Conservation (phyloP, 345 rosid species). For the Linum tenue region DNA sequence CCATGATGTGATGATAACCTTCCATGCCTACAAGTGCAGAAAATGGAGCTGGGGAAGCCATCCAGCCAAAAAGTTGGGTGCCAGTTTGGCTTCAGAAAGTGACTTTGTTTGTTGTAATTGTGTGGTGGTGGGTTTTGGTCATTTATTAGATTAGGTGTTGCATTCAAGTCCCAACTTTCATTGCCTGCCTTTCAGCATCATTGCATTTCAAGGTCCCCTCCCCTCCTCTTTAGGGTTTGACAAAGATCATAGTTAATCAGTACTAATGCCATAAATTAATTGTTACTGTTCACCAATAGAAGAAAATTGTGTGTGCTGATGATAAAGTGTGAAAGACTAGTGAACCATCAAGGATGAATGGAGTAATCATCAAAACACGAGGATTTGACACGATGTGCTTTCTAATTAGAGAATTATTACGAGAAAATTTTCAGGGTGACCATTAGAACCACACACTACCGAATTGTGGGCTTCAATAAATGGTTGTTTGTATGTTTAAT, state of each 20-base stretch:
- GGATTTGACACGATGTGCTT: too few relatives aligned
- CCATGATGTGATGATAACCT: background rate
- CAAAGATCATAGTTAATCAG: background rate
- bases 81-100: conserved; percentile 6
- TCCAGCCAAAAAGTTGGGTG: background rate
- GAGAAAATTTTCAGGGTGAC: too few relatives aligned
- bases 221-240: too few relatives aligned
- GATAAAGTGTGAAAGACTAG: too few relatives aligned
- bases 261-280: background rate
- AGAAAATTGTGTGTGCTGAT: background rate
- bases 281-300: background rate
- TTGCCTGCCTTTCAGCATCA: conserved; percentile 11
- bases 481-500: too few relatives aligned
- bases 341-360: too few relatives aligned
- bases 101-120: conserved; percentile 2
- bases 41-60: background rate
- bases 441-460: too few relatives aligned
- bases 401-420: too few relatives aligned
- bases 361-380: too few relatives aligned
- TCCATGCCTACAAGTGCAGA: background rate
- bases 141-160: conserved; percentile 23
- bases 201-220: conserved; percentile 5
- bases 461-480: too few relatives aligned
- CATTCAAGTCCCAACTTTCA: conserved; percentile 11
- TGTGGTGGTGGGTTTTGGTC: background rate